Base-by-base conservation (phyloP, 2,329 filamentous ascomycete species). In the Ophiostoma ulmi region DNA sequence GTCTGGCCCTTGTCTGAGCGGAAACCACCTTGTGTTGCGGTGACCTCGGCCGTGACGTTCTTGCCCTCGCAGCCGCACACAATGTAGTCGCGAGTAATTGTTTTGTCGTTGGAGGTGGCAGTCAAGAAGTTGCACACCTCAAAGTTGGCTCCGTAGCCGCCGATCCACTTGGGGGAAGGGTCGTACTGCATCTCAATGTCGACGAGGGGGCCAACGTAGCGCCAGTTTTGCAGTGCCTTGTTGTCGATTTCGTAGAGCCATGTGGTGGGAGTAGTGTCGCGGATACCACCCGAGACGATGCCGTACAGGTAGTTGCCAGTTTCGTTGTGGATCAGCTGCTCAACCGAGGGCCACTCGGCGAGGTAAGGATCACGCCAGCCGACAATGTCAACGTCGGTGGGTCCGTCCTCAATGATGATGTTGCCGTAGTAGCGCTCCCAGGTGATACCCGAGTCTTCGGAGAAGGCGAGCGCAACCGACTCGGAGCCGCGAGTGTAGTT, bases 111-210 rank as follows among this genome's bases (percentile, higher is more conserved):
- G 20, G 81, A 78, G 0, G 71, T 74, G 20, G 85, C 76, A 0
- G 80, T 81, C 73, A 82, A 76, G 65, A 85, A 80, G 73, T 83
- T 85, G 31, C 79, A 80, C 11, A 82, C 82, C 73, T 86, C 83
- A 83, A 83, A 85, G 69, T 86, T 86, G 11, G 81, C 77, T 0
- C 84, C 84, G 13, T 84, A 78, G 64, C 85, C 82, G 2, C 83
- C 82, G 0, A 80, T 81, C 83, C 84, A 86, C n/a, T 67, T 63
- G 58, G 35, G 38, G 10, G 70, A 38, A 0, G 48, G 67, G 14
- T 39, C 22, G 13, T 20, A 38, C 44, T 67, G 41, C 20, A 69
- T 36, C 7, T 5, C 6, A 5, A 83, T 73, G 67, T 83, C 77
- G 5, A 81, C 73, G 35, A 86, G 75, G 3, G 79, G 78, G 1